Base-by-base conservation (phyloP, 2,329 filamentous ascomycete species). In the Helicocarpus griseus region DNA sequence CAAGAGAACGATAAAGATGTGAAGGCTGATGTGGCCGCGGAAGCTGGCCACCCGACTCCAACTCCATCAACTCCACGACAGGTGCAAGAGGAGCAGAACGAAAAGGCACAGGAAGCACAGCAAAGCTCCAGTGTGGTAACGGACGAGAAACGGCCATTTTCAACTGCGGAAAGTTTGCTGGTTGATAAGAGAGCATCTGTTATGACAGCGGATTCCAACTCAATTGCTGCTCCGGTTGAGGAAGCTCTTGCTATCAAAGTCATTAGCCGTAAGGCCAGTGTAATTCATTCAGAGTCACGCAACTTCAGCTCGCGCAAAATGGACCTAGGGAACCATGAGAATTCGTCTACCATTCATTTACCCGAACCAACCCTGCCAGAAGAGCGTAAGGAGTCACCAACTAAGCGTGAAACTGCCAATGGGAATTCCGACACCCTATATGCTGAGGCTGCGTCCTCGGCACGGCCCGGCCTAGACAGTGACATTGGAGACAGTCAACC, bases 211-310 rank as follows among this genome's bases (percentile, higher is more conserved):
- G 47, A 49, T 49, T 38, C 47, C 14, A 40, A 13, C 17, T 49
- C 24, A 13, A 40, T 38, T 8, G 35, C 21, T 14, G 29, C 33
- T 13, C 46, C 46, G 29, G 47, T 49, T 29, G 47, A 49, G 33
- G 47, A 39, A 28, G 47, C 47, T 21, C 47, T 24, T 8, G 33
- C 47, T n/a, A 17, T 49, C 17, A 26, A 38, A 40, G 33, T 49
- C 47, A 38, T 38, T 40, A 22, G 35, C 21, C 33, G 35, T 4
- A 38, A 49, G 17, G 47, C 47, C 19, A 49, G 35, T n/a, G 26
- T 49, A 8, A 49, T 49, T 39, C 26, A 24, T 19, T 39, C 47
- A 11, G 44, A 47, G 22, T 26, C 29, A 2, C 44, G 31, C 28
- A 24, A 19, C 28, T 24, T 47, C 22, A 36, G 21, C 21, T 47